Percentiles rank a stretch among this genome's conserved stretches.
Conservation (phyloP, 805 yeast genomes). For the Starmera dryadoides region DNA sequence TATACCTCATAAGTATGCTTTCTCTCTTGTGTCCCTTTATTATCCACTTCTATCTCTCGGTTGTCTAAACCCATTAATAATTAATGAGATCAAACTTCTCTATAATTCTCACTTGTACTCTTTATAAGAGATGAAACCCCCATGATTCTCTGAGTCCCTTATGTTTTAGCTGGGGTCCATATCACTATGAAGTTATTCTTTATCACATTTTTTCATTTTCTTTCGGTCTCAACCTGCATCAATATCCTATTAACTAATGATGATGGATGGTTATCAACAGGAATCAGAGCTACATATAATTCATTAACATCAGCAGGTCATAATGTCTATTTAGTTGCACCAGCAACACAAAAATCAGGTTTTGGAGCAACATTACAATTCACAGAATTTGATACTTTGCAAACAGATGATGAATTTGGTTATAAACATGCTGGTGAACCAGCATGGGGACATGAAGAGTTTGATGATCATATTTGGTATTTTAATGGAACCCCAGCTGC, state of each 20-base stretch:
- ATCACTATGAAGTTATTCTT: too few species aligned
- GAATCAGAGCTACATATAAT: constrained; percentile 48
- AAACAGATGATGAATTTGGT: constrained; percentile 34
- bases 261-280: constrained; percentile 50
- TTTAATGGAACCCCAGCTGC: constrained; percentile 46
- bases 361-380: constrained; percentile 53
- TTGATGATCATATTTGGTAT: constrained; percentile 34
- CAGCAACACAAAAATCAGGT: constrained; percentile 44
- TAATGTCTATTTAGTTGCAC: constrained; percentile 43
- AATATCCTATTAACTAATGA: constrained; percentile 47
- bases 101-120: too few species aligned
- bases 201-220: too few species aligned
- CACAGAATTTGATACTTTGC: constrained; percentile 22
- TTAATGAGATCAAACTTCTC: too few species aligned
- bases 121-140: too few species aligned
- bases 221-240: constrained; percentile 19
- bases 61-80: too few species aligned
- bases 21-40: too few species aligned
- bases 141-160: too few species aligned
- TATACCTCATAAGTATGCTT: too few species aligned
- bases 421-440: constrained; percentile 38
- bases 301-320: constrained; percentile 40
- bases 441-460: constrained; percentile 40
- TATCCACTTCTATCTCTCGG: too few species aligned
- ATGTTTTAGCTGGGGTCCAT: too few species aligned